A percentile compares a stretch with the other conserved stretches of the same genome.
Conservation (phyloP, 768 basidiomycete species). For the Auricularia sp. region DNA sequence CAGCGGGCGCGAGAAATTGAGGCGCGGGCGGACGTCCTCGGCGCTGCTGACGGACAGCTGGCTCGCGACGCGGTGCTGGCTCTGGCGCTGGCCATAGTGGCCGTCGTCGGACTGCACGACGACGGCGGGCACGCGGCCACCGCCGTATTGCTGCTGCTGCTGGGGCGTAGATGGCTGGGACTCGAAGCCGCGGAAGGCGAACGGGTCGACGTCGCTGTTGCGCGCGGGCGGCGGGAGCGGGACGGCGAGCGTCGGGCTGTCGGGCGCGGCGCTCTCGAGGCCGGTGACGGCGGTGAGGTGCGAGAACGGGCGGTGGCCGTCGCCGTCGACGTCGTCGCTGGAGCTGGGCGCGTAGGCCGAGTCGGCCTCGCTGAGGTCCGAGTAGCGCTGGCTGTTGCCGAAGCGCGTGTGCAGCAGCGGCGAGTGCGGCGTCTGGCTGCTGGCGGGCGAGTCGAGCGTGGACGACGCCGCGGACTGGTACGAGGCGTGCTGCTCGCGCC, state of each 20-base stretch:
- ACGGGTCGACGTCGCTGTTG: slow-evolving; percentile 10
- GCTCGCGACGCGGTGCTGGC: background rate
- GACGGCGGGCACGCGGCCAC: slow-evolving; percentile 25
- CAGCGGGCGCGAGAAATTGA: slow-evolving; percentile 59
- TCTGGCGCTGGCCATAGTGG: slow-evolving; percentile 7
- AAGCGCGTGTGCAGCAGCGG: slow-evolving; percentile 44
- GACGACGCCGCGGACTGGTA: background rate
- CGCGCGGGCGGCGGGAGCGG: background rate
- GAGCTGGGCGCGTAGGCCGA: slow-evolving; percentile 12
- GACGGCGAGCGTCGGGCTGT: background rate
- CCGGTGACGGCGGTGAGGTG: slow-evolving; percentile 20
- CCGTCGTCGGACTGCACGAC: slow-evolving; percentile 16
- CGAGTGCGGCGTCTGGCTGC: slow-evolving; percentile 25
- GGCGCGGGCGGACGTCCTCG: slow-evolving; percentile 28
- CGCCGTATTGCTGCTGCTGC: slow-evolving; percentile 48
- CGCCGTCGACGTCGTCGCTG: slow-evolving; percentile 25
- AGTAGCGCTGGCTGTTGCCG: slow-evolving; percentile 22
- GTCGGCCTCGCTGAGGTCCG: background rate
- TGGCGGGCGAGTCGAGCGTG: background rate
- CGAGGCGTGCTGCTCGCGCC: background rate
- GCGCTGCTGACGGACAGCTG: background rate
- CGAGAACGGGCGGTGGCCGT: slow-evolving; percentile 25
- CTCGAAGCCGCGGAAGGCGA: slow-evolving; percentile 13
- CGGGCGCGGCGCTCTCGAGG: slow-evolving; percentile 1
- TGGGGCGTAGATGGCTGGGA: slow-evolving; percentile 10